Base-by-base conservation (phyloP, 768 basidiomycete genomes). In the Baorangia bicolor region DNA sequence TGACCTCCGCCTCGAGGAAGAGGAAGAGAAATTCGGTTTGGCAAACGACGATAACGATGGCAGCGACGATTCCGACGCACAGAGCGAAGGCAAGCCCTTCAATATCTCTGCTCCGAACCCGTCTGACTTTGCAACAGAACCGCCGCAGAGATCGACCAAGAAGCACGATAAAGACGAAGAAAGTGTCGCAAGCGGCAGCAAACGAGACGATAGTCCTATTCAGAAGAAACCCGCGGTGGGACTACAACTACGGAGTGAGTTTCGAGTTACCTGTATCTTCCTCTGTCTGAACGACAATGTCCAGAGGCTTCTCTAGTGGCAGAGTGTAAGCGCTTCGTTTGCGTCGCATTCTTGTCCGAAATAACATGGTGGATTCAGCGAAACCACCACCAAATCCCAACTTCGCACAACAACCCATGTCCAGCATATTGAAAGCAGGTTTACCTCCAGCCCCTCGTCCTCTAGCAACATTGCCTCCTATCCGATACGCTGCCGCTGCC, bases 1-100 rank as follows among this genome's bases (percentile, higher is more conserved):
- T 64, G 97, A 98, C 16, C 91, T 99, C 58, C 92, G 92, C 65
- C 87, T 99, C 43, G 92, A 97, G 63, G 96, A 97, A 67, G 94
- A 97, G 71, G 96, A 98, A 68, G 94, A 94, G 76, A 89, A 91
- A 68, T 94, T 94, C 67, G 90, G 91, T 52, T 77, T 91, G 40
- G 82, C 81, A 51, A 77, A 71, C 55, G 85, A 86, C 49, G 85
- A 93, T 16, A 86, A 93, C 30, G 87, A 90, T 11, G 62, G 6
- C 16, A 88, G 83, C 51, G 90, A 93, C 58, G 89, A 87, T 37
- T 92, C 88, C 31, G 81, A 94, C 70, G 75, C 79, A 62, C 77
- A 77, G 47, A 87, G 88, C 59, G 91, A 92, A 81, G 87, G 90
- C 85, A 69, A 46, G 67, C 60, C 10, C 27, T 9, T n/a, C 39